Percentiles rank a stretch among this genome's conserved stretches.
Conservation (phyloP, 164 flowering plant genomes). For the Warburgia ugandensis region DNA sequence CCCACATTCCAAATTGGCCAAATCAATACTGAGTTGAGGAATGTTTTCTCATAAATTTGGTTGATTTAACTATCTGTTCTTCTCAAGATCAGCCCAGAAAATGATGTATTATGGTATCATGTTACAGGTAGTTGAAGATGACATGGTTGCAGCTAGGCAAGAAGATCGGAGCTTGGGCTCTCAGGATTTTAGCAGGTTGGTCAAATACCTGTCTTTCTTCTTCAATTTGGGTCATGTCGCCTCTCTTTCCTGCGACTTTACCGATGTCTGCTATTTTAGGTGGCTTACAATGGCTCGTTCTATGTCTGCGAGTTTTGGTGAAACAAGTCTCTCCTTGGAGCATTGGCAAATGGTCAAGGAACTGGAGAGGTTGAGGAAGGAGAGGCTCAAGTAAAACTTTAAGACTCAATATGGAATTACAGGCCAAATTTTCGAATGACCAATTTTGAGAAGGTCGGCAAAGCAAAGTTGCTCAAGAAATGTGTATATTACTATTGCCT, state of each 20-base stretch:
- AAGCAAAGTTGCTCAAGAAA: too few relatives aligned
- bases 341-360: slow-evolving; percentile 94
- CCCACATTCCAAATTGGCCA: too few relatives aligned
- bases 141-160: slow-evolving; percentile 80
- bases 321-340: slow-evolving; percentile 54
- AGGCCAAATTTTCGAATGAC: too few relatives aligned
- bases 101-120: not conserved
- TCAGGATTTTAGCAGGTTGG: slow-evolving; percentile 78
- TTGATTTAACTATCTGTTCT: too few relatives aligned
- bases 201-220: not conserved
- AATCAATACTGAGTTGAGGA: too few relatives aligned
- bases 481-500: too few relatives aligned
- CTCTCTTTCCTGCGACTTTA: too few relatives aligned
- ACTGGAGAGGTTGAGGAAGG: slow-evolving; percentile 64
- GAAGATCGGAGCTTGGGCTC: slow-evolving; percentile 60
- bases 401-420: too few relatives aligned
- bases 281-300: slow-evolving; percentile 88
- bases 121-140: slow-evolving; percentile 69
- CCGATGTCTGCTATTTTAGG: slow-evolving; percentile 29
- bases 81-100: too few relatives aligned
- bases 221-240: not conserved
- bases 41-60: too few relatives aligned
- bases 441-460: too few relatives aligned
- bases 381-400: slow-evolving; percentile 42
- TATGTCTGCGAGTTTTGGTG: slow-evolving; percentile 67